Conservation (phyloP, 495 filamentous ascomycete genomes). For the Podospora fimiseda region DNA sequence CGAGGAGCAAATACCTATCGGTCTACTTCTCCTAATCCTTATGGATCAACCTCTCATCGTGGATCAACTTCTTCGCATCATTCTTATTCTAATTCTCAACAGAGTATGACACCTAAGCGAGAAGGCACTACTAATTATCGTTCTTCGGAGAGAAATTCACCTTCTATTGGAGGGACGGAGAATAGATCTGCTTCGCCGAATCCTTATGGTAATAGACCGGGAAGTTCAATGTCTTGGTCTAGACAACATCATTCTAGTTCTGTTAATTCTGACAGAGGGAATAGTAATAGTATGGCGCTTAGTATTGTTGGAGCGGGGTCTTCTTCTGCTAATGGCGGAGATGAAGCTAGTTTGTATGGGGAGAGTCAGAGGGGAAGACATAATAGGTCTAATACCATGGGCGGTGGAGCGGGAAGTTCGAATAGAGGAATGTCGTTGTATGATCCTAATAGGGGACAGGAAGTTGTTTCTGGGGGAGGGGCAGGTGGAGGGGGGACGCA, state of each 20-base stretch:
- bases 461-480: too few species aligned
- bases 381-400: conserved; percentile 14
- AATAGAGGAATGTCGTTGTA: conserved; percentile 54
- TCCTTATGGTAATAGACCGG: conserved; percentile 37
- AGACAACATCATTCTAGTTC: conserved; percentile 6
- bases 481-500: not conserved
- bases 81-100: not conserved
- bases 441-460: conserved; percentile 45
- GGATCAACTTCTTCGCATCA: not conserved
- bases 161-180: not conserved
- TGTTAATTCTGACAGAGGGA: conserved; percentile 26
- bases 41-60: not conserved
- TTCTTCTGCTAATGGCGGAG: conserved; percentile 14
- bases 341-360: conserved; percentile 35
- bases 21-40: not conserved
- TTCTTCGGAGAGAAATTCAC: not conserved
- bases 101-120: not conserved
- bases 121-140: not conserved
- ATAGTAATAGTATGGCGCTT: conserved; percentile 57
- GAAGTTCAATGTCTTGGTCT: conserved; percentile 6
- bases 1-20: not conserved
- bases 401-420: not conserved
- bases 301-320: conserved; percentile 69
- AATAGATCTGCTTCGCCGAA: conserved; percentile 48
- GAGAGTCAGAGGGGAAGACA: conserved; percentile 46